Conservation (phyloP, 1,139 yeast genomes). For the Kluyveromyces sp. region DNA sequence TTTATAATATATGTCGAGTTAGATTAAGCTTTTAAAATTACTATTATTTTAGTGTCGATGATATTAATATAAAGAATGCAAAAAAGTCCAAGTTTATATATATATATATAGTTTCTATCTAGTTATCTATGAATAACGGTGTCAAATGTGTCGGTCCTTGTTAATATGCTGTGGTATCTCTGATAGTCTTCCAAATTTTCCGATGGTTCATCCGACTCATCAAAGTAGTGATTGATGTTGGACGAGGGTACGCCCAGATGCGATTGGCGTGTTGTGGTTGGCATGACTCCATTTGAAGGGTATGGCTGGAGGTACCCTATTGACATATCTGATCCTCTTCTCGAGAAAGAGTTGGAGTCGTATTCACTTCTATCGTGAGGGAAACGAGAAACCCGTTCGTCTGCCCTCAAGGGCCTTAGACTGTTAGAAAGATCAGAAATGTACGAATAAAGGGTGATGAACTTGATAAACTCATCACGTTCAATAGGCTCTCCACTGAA, state of each 20-base stretch:
- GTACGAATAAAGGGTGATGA: conserved; percentile 42
- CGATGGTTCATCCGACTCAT: conserved; percentile 5
- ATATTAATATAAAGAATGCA: background rate
- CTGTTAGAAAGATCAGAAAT: conserved; percentile 20
- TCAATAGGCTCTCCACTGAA: conserved; percentile 59
- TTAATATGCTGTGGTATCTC: conserved; percentile 2
- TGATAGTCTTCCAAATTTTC: conserved; percentile 3
- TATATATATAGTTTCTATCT: background rate
- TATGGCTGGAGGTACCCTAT: background rate
- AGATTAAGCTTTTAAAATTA: too few species aligned
- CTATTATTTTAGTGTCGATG: background rate
- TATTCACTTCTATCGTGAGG: background rate
- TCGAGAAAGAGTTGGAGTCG: background rate
- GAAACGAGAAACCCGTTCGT: background rate
- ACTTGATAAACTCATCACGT: conserved; percentile 52
- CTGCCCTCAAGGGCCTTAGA: conserved; percentile 1
- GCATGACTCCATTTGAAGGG: conserved; percentile 1
- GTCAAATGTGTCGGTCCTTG: conserved; percentile 10
- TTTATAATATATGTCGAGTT: too few species aligned
- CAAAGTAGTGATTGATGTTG: background rate
- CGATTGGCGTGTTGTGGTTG: background rate
- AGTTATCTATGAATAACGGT: conserved; percentile 11
- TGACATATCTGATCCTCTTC: conserved; percentile 3
- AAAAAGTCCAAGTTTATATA: background rate
- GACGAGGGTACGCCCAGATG: background rate